Base-by-base conservation (phyloP, 108 stramenopile genomes). In the Discostella stelligeroides region DNA sequence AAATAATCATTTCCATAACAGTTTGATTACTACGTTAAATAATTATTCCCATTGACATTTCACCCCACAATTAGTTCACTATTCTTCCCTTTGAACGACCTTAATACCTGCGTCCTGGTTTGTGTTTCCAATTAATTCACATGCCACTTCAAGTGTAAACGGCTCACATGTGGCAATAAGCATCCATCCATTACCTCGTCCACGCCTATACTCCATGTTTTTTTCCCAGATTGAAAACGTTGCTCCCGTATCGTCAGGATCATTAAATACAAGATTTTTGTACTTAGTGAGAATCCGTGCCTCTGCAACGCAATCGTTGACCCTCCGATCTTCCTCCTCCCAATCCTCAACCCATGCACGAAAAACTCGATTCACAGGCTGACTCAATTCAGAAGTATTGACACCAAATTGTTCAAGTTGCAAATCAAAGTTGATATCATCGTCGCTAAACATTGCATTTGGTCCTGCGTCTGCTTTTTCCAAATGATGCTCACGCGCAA, bases 331-430 rank as follows among this genome's bases (percentile, higher is more conserved):
- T 8, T 49, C 56, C 53, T 66, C 30, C 21, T 75, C 65, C 65
- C 73, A 75, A 28, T 75, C 73, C 56, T 75, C 73, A 8, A 59
- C n/a, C 65, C 66, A 75, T 5, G 56, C 66, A 7, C 37, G 38
- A 37, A 75, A 66, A 14, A 60, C 46, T 4, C 66, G 29, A n/a
- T 56, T 6, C 7, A 17, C 47, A 4, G 21, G 43, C 47, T 21
- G 13, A 18, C 46, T 66, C 37, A 68, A 34, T 1, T 1, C 54
- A 18, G 12, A n/a, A 14, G 34, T 49, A 43, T 73, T 63, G 20
- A 66, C 64, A 0, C 73, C 67, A 40, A 56, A 68, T 0, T 63
- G 20, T 14, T 63, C 62, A 1, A 72, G 54, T 23, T 65, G 63
- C 2, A 24, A 37, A 46, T 75, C 66, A 62, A 75, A 75, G 6